phyloP scores from a whole-genome alignment of 2,329 filamentous ascomycete species.

The Stagonosporopsis rhizophila region DNA sequence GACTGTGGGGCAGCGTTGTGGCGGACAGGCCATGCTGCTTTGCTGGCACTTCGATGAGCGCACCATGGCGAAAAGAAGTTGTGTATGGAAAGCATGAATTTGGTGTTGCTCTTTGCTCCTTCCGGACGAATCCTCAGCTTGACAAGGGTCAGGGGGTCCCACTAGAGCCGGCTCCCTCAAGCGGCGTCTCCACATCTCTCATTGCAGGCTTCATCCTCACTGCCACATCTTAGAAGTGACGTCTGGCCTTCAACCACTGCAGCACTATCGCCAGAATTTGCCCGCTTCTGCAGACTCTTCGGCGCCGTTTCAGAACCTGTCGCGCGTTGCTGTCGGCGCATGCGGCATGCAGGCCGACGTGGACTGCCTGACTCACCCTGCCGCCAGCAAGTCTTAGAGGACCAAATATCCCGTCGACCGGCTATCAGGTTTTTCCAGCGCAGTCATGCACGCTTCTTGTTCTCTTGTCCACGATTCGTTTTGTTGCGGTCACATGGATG shows the following conservation, averaged over 20 bases:
- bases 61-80: conserved; percentile 1
- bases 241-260: conserved; percentile 8
- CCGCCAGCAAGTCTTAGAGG: conserved; percentile 14
- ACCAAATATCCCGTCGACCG: conserved; percentile 8
- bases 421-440: conserved; percentile 18
- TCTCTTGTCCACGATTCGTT: conserved; percentile 14
- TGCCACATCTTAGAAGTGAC: conserved; percentile 17
- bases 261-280: conserved; percentile 32
- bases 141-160: conserved; percentile 33
- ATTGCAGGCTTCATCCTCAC: conserved; percentile 20
- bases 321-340: conserved; percentile 27
- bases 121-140: conserved; percentile 42
- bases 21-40: conserved; percentile 26
- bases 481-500: conserved; percentile 2
- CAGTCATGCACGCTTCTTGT: conserved; percentile 21
- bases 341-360: conserved; percentile 43
- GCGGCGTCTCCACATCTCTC: conserved; percentile 20
- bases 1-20: conserved; percentile 33
- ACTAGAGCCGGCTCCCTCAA: conserved; percentile 31
- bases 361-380: conserved; percentile 44
- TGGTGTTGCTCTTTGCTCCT: conserved; percentile 23
- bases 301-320: conserved; percentile 42
- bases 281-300: conserved; percentile 21
- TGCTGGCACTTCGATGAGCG: conserved; percentile 27
- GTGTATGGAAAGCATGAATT: conserved; percentile 38